phyloP scores from a whole-genome alignment of 2,329 filamentous ascomycete genomes.

The Thyridium curvatum region DNA sequence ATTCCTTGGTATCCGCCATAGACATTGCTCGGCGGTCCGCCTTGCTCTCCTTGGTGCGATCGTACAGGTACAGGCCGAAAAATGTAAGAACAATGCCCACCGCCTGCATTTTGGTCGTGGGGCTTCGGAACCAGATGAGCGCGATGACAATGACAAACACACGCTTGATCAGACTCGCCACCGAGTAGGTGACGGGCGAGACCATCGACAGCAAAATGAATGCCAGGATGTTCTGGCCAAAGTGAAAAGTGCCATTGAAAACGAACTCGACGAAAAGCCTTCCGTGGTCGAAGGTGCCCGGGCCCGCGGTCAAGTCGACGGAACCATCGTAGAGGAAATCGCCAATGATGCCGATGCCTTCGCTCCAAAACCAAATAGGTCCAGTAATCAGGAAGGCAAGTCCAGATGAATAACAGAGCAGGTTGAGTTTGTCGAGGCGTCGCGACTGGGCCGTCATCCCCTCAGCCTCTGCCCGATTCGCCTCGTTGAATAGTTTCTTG shows the following conservation, averaged over 20 bases:
- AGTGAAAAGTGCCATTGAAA: constrained; percentile 96
- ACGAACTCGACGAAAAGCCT: constrained; percentile 77
- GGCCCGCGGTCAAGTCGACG: constrained; percentile 52
- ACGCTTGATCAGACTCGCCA: constrained; percentile 91
- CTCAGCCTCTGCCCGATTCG: constrained; percentile 76
- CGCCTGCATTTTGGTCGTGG: constrained; percentile 76
- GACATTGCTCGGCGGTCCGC: constrained; percentile 76
- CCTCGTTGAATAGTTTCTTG: constrained; percentile 95
- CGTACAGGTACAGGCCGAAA: constrained; percentile 88
- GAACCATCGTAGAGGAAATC: constrained; percentile 80
- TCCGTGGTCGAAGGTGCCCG: constrained; percentile 69
- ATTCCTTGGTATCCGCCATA: constrained; percentile 45
- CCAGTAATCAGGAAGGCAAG: constrained; percentile 82
- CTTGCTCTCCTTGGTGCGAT: constrained; percentile 84
- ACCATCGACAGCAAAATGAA: constrained; percentile 90
- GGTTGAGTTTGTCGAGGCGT: constrained; percentile 93
- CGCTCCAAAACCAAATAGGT: constrained; percentile 89
- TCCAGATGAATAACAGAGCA: constrained; percentile 94
- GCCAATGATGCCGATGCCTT: constrained; percentile 70
- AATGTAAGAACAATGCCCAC: constrained; percentile 86
- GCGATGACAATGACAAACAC: constrained; percentile 95
- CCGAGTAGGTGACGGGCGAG: constrained; percentile 93
- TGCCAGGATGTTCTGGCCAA: constrained; percentile 90
- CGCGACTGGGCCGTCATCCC: constrained; percentile 53
- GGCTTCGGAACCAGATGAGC: constrained; percentile 92